Evolutionary conservation across 306 rosid species (phyloP).

Genomic region (Myrica gale): DNA sequence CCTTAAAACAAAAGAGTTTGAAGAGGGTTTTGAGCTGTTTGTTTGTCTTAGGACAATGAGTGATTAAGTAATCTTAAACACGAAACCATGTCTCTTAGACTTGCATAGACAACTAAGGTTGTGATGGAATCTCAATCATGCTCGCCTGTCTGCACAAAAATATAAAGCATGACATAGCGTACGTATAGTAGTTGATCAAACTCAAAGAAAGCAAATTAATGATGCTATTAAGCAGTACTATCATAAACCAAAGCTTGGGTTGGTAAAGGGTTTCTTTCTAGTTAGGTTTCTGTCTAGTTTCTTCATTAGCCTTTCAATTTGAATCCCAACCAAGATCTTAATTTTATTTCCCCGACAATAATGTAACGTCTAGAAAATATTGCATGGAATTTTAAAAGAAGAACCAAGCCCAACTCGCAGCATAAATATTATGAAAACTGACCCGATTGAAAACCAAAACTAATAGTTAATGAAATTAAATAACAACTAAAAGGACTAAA

Average conservation of each 20-base stretch:
- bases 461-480: too few species aligned
- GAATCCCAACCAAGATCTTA: neutral
- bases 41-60: neutral
- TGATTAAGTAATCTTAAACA: neutral
- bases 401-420: too few species aligned
- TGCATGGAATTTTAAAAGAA: too few species aligned
- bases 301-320: neutral
- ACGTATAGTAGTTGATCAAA: neutral
- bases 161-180: conserved; percentile 1
- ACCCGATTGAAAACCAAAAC: too few species aligned
- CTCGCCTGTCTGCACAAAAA: conserved; percentile 1
- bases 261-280: conserved; percentile 5
- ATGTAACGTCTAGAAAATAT: too few species aligned
- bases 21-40: neutral
- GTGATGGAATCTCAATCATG: conserved; percentile 1
- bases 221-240: neutral
- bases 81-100: neutral
- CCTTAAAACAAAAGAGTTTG: too few species aligned
- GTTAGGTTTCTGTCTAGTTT: conserved; percentile 1
- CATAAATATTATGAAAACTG: too few species aligned
- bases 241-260: neutral
- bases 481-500: neutral
- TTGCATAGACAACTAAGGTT: neutral
- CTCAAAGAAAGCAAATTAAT: neutral
- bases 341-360: neutral